These are phyloP conservation scores for Acanthamoeba polyphaga DNA, from an alignment of 208 protist genomes.

Conservation along the genomic window DNA sequence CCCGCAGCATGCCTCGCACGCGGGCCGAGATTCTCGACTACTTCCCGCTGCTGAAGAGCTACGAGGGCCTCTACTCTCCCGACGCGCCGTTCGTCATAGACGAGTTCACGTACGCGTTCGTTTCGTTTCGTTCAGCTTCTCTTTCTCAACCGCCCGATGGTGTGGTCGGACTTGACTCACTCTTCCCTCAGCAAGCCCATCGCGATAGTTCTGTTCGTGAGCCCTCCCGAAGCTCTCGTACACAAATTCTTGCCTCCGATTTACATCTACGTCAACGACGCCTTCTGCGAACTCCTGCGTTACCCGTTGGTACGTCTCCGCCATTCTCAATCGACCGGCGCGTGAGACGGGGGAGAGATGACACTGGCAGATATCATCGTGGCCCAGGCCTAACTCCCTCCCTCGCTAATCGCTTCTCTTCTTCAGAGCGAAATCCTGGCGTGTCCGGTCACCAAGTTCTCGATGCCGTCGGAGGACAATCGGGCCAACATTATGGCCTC, in stretches of 20 bases:
- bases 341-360: no score
- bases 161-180: not conserved
- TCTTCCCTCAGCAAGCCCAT: not conserved
- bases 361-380: not conserved
- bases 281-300: slow-evolving; percentile 6
- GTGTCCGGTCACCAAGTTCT: slow-evolving; percentile 48
- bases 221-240: not conserved
- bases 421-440: slow-evolving; percentile 4
- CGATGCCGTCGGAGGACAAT: slow-evolving; percentile 9
- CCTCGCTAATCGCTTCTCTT: not conserved
- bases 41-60: not conserved
- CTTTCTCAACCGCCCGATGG: no score
- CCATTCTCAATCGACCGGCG: not conserved
- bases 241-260: slow-evolving; percentile 4
- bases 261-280: slow-evolving; percentile 17
- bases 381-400: not conserved
- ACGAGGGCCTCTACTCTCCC: not conserved
- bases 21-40: slow-evolving; percentile 35
- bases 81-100: slow-evolving; percentile 37
- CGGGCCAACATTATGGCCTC: not conserved
- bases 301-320: not conserved
- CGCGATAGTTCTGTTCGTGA: slow-evolving; percentile 35
- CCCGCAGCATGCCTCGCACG: slow-evolving; percentile 15
- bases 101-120: not conserved
- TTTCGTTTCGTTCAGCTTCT: not conserved